phyloP scores from a whole-genome alignment of 2,329 filamentous ascomycete species.

The Colletotrichum trifolii region DNA sequence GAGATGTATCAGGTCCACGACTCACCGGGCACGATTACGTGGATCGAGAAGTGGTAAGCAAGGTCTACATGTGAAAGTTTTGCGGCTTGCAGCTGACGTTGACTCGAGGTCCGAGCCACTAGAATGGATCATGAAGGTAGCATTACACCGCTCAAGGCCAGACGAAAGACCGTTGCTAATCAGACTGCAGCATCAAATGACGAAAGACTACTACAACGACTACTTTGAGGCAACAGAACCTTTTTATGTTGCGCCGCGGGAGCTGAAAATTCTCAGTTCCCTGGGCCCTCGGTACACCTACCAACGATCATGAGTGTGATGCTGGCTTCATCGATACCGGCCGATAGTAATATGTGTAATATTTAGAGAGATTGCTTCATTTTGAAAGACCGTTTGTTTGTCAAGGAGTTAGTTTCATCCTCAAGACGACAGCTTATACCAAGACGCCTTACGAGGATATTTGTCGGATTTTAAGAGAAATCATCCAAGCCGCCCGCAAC shows the following conservation, averaged over 20 bases:
- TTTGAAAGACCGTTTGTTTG: no score
- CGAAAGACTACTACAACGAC: conserved; percentile 29
- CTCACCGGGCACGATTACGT: conserved; percentile 29
- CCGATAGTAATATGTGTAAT: no score
- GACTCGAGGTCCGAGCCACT: conserved; percentile 19
- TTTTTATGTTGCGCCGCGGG: conserved; percentile 21
- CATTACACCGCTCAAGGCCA: neutral
- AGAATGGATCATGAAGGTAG: conserved; percentile 32
- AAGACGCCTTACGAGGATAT: no score
- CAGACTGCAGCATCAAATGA: conserved; percentile 27
- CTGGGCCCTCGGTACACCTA: conserved; percentile 26
- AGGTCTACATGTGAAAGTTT: fast-evolving
- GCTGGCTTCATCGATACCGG: no score
- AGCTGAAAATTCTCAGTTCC: conserved; percentile 26
- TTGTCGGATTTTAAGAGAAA: no score
- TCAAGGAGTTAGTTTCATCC: no score
- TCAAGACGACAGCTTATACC: no score
- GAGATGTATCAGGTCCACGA: conserved; percentile 34
- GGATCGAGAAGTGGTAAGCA: conserved; percentile 32
- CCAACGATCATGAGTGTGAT: neutral
- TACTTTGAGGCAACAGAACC: conserved; percentile 34
- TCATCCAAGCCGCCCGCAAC: no score
- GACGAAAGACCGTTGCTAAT: neutral
- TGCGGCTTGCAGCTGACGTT: neutral
- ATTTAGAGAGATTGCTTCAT: no score